Evolutionary conservation across 257 asterid genomes (phyloP), one percentile per base, ranked within the genome.

Genomic region (Cruciata laevipes): DNA sequence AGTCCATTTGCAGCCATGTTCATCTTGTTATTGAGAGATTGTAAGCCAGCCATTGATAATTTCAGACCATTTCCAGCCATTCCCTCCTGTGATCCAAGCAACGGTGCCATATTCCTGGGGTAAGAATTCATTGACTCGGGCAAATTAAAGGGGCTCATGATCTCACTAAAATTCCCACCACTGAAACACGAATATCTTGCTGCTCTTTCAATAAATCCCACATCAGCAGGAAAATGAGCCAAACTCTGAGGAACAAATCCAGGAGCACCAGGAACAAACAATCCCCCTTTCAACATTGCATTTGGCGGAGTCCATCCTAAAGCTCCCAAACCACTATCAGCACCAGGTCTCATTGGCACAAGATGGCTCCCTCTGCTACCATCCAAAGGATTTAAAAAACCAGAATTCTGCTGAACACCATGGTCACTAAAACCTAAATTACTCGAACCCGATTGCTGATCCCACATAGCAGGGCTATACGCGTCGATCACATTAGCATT

Each of bases 141-240:
- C 37, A 69, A 25, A 16, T 69, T 59, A 62, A 83, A 81, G 11
- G 90, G 85, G 74, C 74, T 85, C 83, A 82, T 47, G 55, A 82
- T 73, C 47, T 85, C 89, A n/a, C 77, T 81, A 2, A 86, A 80
- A 78, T 75, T 85, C 66, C 92, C 99, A 72, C 95, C 89, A 73
- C 84, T 72, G 60, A 94, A 94, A 84, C 96, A 87, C 3, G 99
- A 94, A 74, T 82, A 87, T 74, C 93, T 83, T 2, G 96, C 96
- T 3, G 98, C 99, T 76, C 99, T 76, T 74, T 90, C 96, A 5
- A 90, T 89, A 68, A 87, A 90, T 23, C 80, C 96, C 1, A 87
- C 86, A 83, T 91, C 97, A 58, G 94, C 83, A 0, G 96, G 99
- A 74, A 91, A 86, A 42, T 86, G 88, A 61, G 90, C 85, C 71